A percentile compares a stretch with the other conserved stretches of the same genome.
Conservation (phyloP, 108 stramenopile species). For the Stephanodiscus triporus region DNA sequence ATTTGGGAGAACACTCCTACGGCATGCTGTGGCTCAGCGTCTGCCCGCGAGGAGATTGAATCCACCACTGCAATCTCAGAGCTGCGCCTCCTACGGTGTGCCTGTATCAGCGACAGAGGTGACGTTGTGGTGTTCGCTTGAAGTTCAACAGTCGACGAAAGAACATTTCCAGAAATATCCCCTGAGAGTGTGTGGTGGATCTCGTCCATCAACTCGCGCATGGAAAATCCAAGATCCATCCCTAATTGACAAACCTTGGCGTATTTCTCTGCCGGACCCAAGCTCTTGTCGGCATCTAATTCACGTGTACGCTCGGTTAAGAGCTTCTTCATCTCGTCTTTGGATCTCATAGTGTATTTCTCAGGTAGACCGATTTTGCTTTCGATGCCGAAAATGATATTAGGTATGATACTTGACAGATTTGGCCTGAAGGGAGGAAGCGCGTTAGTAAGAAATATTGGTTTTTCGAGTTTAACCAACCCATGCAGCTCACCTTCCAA, state of each 20-base stretch:
- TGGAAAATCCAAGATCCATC: constrained; percentile 5
- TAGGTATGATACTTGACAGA: constrained; percentile 38
- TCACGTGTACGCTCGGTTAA: constrained; percentile 3
- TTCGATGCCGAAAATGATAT: constrained; percentile 49
- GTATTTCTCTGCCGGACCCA: constrained; percentile 16
- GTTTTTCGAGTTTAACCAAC: background rate
- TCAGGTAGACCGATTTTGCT: constrained; percentile 39
- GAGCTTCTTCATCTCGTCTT: constrained; percentile 19
- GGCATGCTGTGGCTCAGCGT: too few species aligned
- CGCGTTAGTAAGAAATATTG: background rate
- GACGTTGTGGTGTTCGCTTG: too few species aligned
- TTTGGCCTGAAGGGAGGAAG: constrained; percentile 16
- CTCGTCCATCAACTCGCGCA: constrained; percentile 15
- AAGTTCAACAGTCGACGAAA: background rate
- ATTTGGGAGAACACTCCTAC: background rate
- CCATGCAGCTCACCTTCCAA: constrained; percentile 10
- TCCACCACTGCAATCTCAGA: too few species aligned
- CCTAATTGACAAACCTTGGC: constrained; percentile 1
- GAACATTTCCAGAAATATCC: background rate
- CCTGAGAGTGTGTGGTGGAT: background rate
- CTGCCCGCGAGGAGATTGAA: too few species aligned
- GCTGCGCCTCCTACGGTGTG: too few species aligned
- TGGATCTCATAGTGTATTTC: constrained; percentile 17
- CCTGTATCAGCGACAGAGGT: too few species aligned
- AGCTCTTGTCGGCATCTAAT: constrained; percentile 1